Base-by-base conservation (phyloP, 805 yeast species). In the Sungouiozyma ichnusensis region DNA sequence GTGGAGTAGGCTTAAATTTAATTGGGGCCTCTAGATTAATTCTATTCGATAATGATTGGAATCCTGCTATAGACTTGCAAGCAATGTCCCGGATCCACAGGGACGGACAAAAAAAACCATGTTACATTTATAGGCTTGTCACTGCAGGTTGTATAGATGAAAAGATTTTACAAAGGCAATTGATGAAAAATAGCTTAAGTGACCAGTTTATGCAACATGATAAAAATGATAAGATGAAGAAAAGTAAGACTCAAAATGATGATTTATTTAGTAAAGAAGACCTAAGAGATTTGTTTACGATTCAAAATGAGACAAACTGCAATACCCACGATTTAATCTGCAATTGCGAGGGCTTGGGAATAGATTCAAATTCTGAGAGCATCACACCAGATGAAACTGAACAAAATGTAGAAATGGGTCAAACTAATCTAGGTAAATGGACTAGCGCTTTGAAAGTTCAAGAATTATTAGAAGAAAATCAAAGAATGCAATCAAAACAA, bases 31-130 rank as follows among this genome's bases (percentile, higher is more conserved):
- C 94, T 0, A 50, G 97, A 20, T 64, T 92, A 34, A 71, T 92
- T 4, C 64, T 92, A 17, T 82, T 85, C 55, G 98, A 92, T 57
- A 85, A 92, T 48, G 97, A 92, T 55, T 92, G 98, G 98, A 92
- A 92, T 49, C 98, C 98, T 0, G 77, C 96, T 0, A 72, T 81
- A 11, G 98, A 92, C 55, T 60, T 83, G 29, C 98, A 92, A 59
- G 95, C 97, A 0, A 85, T 90, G 94, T 95, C 97, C 1, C 67
- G 98, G 48, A 79, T 92, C 5, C 95, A 90, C 56, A 69, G 98
- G 52, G 97, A 90, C 59, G 98, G 98, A 0, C 98, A 92, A 58
- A 74, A 63, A 38, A 72, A 64, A 37, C 85, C 85, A 0, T 92
- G 87, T 9, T 81, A 67, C 55, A 79, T 90, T 24, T 92, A 92